Conservation (phyloP, 768 basidiomycete species). For the Mycena olivaceomarginata region DNA sequence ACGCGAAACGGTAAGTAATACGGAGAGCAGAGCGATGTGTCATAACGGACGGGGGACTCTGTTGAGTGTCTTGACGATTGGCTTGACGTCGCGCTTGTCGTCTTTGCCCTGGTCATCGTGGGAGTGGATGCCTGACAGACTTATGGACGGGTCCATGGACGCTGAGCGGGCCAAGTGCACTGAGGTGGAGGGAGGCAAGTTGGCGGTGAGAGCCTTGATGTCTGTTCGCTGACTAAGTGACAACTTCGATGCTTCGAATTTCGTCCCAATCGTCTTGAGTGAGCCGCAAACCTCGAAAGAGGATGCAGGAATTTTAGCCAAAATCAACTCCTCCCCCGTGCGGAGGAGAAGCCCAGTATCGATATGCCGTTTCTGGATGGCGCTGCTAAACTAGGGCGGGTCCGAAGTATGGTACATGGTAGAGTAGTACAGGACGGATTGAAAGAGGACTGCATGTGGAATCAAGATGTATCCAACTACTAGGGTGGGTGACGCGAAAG, state of each 20-base stretch:
- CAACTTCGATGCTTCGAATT: neutral
- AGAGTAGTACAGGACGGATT: no score
- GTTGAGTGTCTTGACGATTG: conserved; percentile 87
- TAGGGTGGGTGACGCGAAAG: no score
- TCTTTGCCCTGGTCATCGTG: conserved; percentile 74
- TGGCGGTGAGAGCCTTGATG: neutral
- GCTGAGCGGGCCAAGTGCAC: conserved; percentile 8
- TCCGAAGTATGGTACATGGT: no score
- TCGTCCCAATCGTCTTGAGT: no score
- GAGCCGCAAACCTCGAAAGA: no score
- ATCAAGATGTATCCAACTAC: no score
- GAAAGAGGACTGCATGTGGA: no score
- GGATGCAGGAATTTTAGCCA: no score
- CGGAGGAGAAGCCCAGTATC: no score
- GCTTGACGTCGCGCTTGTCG: conserved; percentile 83
- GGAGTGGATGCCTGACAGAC: conserved; percentile 68
- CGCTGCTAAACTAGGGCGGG: no score
- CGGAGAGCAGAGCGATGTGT: conserved; percentile 41
- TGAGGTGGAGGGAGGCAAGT: conserved; percentile 26
- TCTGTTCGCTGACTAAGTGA: neutral
- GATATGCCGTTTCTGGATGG: no score
- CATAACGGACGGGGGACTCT: conserved; percentile 87
- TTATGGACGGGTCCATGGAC: conserved; percentile 61
- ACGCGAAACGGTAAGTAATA: conserved; percentile 43
- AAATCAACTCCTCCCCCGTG: no score